A percentile compares a stretch with the other conserved stretches of the same genome.
phyloP scores from a whole-genome alignment of 257 asterid genomes.

The Thymus quinquecostatus region DNA sequence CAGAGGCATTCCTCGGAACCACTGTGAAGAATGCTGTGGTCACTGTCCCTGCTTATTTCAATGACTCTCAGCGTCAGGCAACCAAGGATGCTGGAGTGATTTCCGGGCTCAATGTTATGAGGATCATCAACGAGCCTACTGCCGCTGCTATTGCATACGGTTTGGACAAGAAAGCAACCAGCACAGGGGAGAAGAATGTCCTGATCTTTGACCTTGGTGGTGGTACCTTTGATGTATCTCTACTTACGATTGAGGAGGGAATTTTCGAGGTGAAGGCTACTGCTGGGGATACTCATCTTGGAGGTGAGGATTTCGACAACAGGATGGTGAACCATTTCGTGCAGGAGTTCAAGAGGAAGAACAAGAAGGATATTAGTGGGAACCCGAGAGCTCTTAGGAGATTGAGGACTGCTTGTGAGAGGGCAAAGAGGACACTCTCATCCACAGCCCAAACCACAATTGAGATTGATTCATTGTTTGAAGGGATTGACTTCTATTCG shows the following conservation, averaged over 20 bases:
- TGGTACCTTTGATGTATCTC: constrained; percentile 35
- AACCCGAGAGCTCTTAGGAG: constrained; percentile 33
- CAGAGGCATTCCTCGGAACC: constrained; percentile 31
- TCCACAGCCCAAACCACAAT: constrained; percentile 32
- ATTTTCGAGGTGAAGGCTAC: constrained; percentile 29
- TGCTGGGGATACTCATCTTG: constrained; percentile 36
- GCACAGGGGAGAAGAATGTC: constrained; percentile 31
- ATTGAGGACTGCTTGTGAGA: constrained; percentile 27
- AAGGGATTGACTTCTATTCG: constrained; percentile 18
- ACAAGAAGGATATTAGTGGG: constrained; percentile 33
- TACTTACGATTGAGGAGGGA: constrained; percentile 33
- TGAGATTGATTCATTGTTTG: constrained; percentile 20
- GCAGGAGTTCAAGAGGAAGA: constrained; percentile 25
- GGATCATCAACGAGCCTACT: constrained; percentile 36
- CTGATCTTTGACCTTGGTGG: constrained; percentile 36
- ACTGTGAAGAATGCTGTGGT: constrained; percentile 36
- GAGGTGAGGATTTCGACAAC: constrained; percentile 39
- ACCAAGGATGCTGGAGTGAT: constrained; percentile 38
- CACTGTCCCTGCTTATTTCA: constrained; percentile 37
- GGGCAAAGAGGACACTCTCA: constrained; percentile 36
- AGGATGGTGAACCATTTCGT: constrained; percentile 36
- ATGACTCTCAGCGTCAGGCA: constrained; percentile 33
- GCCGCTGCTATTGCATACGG: constrained; percentile 42
- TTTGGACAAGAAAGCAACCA: constrained; percentile 28
- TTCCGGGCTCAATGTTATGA: constrained; percentile 31